phyloP scores from a whole-genome alignment of 2,329 filamentous ascomycete genomes.

The Aspergillus nomiae region DNA sequence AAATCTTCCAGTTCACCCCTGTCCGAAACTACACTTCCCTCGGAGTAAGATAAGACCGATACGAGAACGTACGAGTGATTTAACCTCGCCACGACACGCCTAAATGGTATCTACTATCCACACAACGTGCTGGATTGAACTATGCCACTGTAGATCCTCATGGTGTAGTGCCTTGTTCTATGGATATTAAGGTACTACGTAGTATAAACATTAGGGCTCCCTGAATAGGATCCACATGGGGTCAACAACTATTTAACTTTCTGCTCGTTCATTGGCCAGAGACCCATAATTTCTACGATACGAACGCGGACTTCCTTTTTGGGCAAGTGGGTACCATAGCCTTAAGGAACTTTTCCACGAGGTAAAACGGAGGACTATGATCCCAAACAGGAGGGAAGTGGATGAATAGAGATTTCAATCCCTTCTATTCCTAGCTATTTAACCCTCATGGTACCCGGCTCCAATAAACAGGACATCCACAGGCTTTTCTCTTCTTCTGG shows the following conservation, averaged over 20 bases:
- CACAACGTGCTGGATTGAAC: background rate
- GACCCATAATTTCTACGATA: background rate
- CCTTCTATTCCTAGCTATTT: background rate
- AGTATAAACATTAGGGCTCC: background rate
- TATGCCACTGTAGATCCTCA: background rate
- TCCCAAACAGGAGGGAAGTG: background rate
- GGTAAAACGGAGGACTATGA: background rate
- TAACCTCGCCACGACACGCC: background rate
- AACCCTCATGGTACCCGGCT: background rate
- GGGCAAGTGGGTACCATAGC: background rate
- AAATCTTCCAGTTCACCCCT: background rate
- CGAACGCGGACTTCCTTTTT: background rate
- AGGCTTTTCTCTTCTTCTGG: background rate
- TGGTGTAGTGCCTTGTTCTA: accelerated
- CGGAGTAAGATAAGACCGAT: background rate
- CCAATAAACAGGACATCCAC: accelerated
- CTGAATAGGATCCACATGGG: background rate
- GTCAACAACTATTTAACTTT: background rate
- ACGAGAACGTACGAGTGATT: background rate
- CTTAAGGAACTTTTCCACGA: background rate
- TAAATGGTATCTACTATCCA: background rate
- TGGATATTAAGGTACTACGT: background rate
- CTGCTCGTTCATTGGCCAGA: background rate
- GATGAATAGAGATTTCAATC: background rate
- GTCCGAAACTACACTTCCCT: too few relatives aligned